Base-by-base conservation (phyloP, 345 rosid genomes). In the Dipteronia dyeriana region DNA sequence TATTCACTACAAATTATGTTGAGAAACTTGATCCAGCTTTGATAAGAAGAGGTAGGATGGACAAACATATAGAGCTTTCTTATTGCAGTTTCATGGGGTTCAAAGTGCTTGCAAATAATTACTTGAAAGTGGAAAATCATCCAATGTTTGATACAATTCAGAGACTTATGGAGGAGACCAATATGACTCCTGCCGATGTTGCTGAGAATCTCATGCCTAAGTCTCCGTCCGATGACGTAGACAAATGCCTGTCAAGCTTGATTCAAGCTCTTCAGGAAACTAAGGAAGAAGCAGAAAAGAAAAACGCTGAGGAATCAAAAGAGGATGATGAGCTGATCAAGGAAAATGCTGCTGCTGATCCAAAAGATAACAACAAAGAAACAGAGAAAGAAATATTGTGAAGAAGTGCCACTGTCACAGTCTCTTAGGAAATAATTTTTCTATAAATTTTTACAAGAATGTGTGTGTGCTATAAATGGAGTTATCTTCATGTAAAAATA, bases 11-110 rank as follows among this genome's bases (percentile, higher is more conserved):
- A 7, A 91, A 91, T 79, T 87, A 88, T 41, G 82, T 77, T 73
- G 88, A 89, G 77, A 89, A 88, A 75, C 87, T 89, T 23, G 95
- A 91, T 74, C 91, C 90, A n/a, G 91, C 95, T 66, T 79, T 91
- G 76, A 89, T 86, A 56, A 85, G 93, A 76, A 87, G 93, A 54
- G 95, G 93, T 5, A 81, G 92, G 66, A 89, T 91, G 95, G 90
- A 87, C 77, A 87, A 84, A 79, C 90, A 85, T 74, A 84, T 84
- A 57, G 86, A 85, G 74, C 83, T 85, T 0, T 87, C 88, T 57
- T 80, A 82, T 80, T 87, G 88, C 80, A 82, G 83, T 61, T 87
- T 85, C 63, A 79, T 76, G 80, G 87, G 86, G 19, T 87, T 87
- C 83, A 82, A 82, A 68, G 86, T 87, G 54, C 86, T 87, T 4